A percentile compares a stretch with the other conserved stretches of the same genome.
These are phyloP conservation scores for Danielia oregonensis DNA, from an alignment of 805 yeast species.

Conservation along the genomic window DNA sequence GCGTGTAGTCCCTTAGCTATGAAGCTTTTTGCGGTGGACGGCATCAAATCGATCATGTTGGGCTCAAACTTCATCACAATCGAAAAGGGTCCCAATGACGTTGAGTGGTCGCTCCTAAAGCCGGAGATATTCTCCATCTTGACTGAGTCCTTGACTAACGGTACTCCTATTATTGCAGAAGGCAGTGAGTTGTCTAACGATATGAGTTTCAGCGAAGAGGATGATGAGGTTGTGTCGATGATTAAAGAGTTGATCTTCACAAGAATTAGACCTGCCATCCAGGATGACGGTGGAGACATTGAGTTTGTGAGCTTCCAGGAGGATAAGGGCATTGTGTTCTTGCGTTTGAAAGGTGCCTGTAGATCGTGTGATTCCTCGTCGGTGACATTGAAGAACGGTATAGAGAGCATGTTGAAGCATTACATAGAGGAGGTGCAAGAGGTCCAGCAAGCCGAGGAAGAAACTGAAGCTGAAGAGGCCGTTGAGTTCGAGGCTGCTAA, in stretches of 20 bases:
- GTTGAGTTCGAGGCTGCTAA: constrained; percentile 20
- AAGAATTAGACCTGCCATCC: constrained; percentile 68
- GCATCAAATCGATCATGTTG: constrained; percentile 70
- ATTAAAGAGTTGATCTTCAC: constrained; percentile 69
- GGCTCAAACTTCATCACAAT: constrained; percentile 84
- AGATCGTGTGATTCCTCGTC: constrained; percentile 67
- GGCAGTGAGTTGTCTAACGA: constrained; percentile 28
- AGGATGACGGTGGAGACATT: constrained; percentile 74
- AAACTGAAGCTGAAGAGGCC: constrained; percentile 13
- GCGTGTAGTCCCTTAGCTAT: constrained; percentile 71
- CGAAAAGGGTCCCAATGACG: constrained; percentile 52
- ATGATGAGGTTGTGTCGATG: constrained; percentile 63
- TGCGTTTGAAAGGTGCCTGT: constrained; percentile 66
- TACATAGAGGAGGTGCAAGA: constrained; percentile 64
- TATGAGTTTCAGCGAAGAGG: constrained; percentile 51
- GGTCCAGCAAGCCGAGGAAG: constrained; percentile 51
- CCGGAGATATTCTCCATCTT: constrained; percentile 62
- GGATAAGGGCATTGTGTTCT: constrained; percentile 52
- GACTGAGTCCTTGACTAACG: constrained; percentile 53
- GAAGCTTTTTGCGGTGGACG: constrained; percentile 70
- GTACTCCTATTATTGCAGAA: constrained; percentile 47
- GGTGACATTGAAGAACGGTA: constrained; percentile 64
- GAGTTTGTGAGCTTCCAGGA: constrained; percentile 58
- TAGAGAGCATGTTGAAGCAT: constrained; percentile 67
- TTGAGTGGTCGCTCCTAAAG: constrained; percentile 57